Conservation (phyloP, 495 filamentous ascomycete species). For the Penicillium dipodomyicola region DNA sequence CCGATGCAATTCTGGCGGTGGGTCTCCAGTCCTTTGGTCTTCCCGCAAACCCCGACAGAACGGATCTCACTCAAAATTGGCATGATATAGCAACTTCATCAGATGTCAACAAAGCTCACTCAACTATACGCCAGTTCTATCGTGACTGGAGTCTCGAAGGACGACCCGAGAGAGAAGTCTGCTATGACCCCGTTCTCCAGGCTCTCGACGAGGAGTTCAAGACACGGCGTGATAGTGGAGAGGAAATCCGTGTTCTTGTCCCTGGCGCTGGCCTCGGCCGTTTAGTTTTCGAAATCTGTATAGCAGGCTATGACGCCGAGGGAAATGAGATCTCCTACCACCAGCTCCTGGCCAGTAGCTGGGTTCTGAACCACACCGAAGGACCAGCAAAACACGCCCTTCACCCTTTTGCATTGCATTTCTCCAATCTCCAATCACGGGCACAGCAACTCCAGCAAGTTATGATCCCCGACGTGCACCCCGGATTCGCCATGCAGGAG, state of each 20-base stretch:
- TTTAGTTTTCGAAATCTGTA: constrained; percentile 79
- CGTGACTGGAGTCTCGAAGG: constrained; percentile 92
- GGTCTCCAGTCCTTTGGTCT: constrained; percentile 67
- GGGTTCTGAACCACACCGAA: constrained; percentile 75
- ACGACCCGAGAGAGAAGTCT: constrained; percentile 64
- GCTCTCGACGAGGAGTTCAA: constrained; percentile 59
- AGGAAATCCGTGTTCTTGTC: constrained; percentile 66
- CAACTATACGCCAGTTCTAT: constrained; percentile 88
- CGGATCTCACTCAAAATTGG: constrained; percentile 53
- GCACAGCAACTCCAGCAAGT: constrained; percentile 69
- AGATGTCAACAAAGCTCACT: constrained; percentile 87
- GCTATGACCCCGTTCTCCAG: constrained; percentile 67
- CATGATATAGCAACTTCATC: constrained; percentile 58
- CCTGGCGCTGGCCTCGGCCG: constrained; percentile 89
- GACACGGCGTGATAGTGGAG: constrained; percentile 19
- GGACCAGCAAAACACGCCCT: constrained; percentile 49
- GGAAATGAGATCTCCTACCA: constrained; percentile 98
- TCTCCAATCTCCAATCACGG: constrained; percentile 73
- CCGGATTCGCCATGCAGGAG: constrained; percentile 51
- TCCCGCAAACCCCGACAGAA: constrained; percentile 28
- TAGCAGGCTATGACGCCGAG: constrained; percentile 70
- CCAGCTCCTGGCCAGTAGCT: constrained; percentile 80
- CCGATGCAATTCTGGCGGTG: constrained; percentile 66
- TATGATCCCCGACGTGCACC: constrained; percentile 74
- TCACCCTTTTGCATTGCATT: constrained; percentile 75